Conservation (phyloP, 192 early-diverging fungal species). For the Neocallimastix lanati region DNA sequence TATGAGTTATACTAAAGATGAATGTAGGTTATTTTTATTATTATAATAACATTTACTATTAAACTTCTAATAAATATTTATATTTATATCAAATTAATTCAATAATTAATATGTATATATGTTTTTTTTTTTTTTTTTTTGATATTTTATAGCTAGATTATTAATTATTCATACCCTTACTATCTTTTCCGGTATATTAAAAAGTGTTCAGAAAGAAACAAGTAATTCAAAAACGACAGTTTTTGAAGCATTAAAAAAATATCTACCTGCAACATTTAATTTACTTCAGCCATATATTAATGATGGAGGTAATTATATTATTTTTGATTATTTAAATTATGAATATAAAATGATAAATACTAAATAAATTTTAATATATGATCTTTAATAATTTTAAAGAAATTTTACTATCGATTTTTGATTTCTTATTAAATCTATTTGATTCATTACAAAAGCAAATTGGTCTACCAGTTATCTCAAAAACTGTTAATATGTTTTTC, state of each 20-base stretch:
- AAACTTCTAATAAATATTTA: no score
- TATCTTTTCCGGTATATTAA: neutral
- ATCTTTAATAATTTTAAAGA: neutral
- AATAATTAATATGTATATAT: no score
- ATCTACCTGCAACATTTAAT: neutral
- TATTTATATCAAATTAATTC: no score
- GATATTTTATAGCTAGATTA: neutral
- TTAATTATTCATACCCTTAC: neutral
- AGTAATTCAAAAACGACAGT: neutral
- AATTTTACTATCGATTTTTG: neutral
- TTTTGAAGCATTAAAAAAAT: neutral
- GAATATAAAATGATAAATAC: no score
- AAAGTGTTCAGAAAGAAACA: neutral
- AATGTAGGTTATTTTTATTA: no score
- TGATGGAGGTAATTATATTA: neutral
- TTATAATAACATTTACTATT: no score
- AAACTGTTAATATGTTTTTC: neutral
- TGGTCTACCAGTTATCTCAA: neutral
- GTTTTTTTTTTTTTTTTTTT: no score
- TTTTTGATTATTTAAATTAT: no score
- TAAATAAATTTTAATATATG: no score
- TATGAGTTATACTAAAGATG: neutral
- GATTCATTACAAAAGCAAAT: neutral
- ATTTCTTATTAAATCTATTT: neutral
- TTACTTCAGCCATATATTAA: neutral